phyloP scores from a whole-genome alignment of 257 asterid species.

The Cynanchum wilfordii region DNA sequence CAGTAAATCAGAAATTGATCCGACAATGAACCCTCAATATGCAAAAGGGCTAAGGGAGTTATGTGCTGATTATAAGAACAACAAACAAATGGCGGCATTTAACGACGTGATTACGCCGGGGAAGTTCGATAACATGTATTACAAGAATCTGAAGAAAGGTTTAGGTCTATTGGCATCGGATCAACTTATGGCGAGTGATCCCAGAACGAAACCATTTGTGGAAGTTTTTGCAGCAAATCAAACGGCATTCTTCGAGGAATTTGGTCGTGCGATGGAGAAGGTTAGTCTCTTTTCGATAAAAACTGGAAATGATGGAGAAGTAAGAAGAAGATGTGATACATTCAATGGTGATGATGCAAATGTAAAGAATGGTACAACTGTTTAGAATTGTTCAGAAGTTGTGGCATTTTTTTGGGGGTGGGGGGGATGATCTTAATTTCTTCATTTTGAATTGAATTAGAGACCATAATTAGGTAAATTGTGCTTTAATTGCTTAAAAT shows the following conservation, averaged over 20 bases:
- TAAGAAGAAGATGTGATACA: conserved; percentile 74
- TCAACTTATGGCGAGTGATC: conserved; percentile 45
- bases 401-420: neutral
- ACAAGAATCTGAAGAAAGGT: conserved; percentile 43
- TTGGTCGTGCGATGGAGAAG: conserved; percentile 61
- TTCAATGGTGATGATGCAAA: conserved; percentile 30
- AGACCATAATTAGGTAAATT: neutral
- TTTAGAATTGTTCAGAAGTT: neutral
- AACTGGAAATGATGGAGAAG: conserved; percentile 69
- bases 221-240: conserved; percentile 66
- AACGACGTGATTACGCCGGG: conserved; percentile 83
- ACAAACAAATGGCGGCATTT: conserved; percentile 48
- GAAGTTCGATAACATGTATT: conserved; percentile 71
- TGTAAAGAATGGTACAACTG: neutral
- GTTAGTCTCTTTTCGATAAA: conserved; percentile 35
- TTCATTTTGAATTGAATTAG: neutral
- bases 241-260: conserved; percentile 48
- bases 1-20: conserved; percentile 35
- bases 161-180: conserved; percentile 62
- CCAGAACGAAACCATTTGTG: conserved; percentile 61
- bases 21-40: conserved; percentile 50
- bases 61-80: conserved; percentile 42
- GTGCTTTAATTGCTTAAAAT: too few relatives aligned
- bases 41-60: conserved; percentile 41
- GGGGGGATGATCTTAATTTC: neutral